Conservation (phyloP, 495 filamentous ascomycete genomes). For the Echria macrotheca region DNA sequence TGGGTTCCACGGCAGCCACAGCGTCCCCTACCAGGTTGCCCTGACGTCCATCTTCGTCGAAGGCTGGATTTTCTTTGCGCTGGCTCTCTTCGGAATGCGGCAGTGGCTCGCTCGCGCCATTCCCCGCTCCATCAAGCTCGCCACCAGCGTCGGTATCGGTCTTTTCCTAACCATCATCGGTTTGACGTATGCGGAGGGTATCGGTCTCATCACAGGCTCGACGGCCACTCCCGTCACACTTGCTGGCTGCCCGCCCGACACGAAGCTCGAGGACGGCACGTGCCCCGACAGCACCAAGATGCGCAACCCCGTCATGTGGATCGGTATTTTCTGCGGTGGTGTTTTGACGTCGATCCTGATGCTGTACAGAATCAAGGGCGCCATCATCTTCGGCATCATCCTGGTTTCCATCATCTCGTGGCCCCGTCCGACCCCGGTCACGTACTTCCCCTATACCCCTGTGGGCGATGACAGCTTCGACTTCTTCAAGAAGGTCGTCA, state of each 20-base stretch:
- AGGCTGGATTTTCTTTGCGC: slow-evolving; percentile 63
- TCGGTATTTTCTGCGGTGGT: slow-evolving; percentile 78
- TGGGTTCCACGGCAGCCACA: slow-evolving; percentile 60
- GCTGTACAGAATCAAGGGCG: slow-evolving; percentile 79
- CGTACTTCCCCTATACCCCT: slow-evolving; percentile 67
- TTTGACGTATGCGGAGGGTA: slow-evolving; percentile 71
- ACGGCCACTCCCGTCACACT: slow-evolving; percentile 56
- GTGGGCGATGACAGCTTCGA: slow-evolving; percentile 63
- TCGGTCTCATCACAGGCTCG: slow-evolving; percentile 63
- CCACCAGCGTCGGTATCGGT: slow-evolving; percentile 77
- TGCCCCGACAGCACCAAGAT: slow-evolving; percentile 57
- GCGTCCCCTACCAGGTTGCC: slow-evolving; percentile 63
- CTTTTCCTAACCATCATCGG: slow-evolving; percentile 77
- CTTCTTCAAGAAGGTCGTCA: slow-evolving; percentile 79
- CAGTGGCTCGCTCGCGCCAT: slow-evolving; percentile 79
- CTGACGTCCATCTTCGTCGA: slow-evolving; percentile 81
- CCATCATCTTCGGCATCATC: slow-evolving; percentile 72
- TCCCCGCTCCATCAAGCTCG: slow-evolving; percentile 73
- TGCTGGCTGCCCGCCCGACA: slow-evolving; percentile 54
- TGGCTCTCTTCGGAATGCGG: slow-evolving; percentile 69
- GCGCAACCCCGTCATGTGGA: slow-evolving; percentile 72
- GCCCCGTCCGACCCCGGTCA: slow-evolving; percentile 67
- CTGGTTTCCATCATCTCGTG: slow-evolving; percentile 81
- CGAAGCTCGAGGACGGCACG: slow-evolving; percentile 33
- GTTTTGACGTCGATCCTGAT: slow-evolving; percentile 69